Conservation (phyloP, 768 basidiomycete species). For the Paxillus involutus region DNA sequence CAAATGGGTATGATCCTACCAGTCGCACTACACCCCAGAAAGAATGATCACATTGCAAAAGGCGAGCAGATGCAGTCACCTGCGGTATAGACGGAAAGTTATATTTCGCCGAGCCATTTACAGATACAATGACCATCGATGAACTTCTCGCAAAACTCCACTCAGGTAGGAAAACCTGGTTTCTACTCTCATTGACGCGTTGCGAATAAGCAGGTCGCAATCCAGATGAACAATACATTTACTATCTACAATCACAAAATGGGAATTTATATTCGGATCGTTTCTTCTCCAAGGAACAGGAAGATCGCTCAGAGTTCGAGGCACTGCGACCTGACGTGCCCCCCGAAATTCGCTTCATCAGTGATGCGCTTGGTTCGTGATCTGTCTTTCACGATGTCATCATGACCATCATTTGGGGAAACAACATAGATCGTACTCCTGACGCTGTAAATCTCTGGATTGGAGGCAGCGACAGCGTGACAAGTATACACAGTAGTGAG, state of each 20-base stretch:
- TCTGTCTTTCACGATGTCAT: neutral
- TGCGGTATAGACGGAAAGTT: slow-evolving; percentile 47
- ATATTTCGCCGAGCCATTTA: slow-evolving; percentile 77
- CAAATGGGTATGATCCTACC: slow-evolving; percentile 63
- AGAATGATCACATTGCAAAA: slow-evolving; percentile 29
- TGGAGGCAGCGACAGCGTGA: slow-evolving; percentile 72
- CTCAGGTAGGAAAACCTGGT: slow-evolving; percentile 28
- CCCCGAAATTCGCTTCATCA: slow-evolving; percentile 69
- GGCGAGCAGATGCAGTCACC: slow-evolving; percentile 76
- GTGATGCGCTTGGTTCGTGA: slow-evolving; percentile 69
- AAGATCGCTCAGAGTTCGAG: slow-evolving; percentile 57
- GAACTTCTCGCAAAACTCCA: slow-evolving; percentile 47
- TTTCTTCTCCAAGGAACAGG: slow-evolving; percentile 35
- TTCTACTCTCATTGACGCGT: neutral
- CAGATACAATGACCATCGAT: slow-evolving; percentile 66
- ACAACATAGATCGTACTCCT: slow-evolving; percentile 51
- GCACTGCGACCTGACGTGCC: slow-evolving; percentile 67
- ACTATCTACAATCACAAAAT: slow-evolving; percentile 90
- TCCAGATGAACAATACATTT: slow-evolving; percentile 35
- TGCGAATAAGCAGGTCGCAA: neutral
- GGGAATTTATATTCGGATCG: slow-evolving; percentile 72
- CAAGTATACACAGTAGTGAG: slow-evolving; percentile 85
- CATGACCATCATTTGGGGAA: neutral
- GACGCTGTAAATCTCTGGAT: slow-evolving; percentile 97
- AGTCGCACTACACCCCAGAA: neutral